A percentile compares a stretch with the other conserved stretches of the same genome.
phyloP scores from a whole-genome alignment of 2,329 filamentous ascomycete genomes.

The Epichloe glyceriae region DNA sequence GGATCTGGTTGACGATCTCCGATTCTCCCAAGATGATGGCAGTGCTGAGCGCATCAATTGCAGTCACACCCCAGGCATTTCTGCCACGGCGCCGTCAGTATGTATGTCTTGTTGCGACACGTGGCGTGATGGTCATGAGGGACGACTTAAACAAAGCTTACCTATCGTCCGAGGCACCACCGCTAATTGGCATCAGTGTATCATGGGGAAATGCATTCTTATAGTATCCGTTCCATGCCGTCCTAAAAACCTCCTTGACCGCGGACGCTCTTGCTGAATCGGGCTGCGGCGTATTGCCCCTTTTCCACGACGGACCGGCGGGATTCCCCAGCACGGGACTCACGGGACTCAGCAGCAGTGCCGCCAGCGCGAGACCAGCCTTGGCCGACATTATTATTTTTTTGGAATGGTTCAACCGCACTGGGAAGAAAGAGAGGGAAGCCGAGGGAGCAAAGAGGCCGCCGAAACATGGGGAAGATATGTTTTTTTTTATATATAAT shows the following conservation, averaged over 20 bases:
- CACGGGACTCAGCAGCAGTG: neutral
- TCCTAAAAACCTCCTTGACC: conserved; percentile 54
- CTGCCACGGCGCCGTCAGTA: conserved; percentile 25
- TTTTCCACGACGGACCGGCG: neutral
- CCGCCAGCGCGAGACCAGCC: neutral
- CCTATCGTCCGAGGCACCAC: conserved; percentile 55
- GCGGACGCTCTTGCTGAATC: neutral
- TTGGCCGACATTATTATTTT: neutral
- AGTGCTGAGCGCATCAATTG: conserved; percentile 68
- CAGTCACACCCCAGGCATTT: conserved; percentile 75
- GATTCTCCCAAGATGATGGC: conserved; percentile 63
- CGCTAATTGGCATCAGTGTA: conserved; percentile 55
- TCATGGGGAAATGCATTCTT: conserved; percentile 66
- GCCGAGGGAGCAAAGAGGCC: neutral
- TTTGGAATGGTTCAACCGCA: neutral
- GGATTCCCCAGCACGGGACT: neutral
- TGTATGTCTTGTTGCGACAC: neutral
- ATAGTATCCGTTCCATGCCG: conserved; percentile 61
- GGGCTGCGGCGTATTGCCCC: neutral
- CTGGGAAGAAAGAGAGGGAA: neutral
- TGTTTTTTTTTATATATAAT: too few species aligned
- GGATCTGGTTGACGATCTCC: conserved; percentile 56
- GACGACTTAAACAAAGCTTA: conserved; percentile 21
- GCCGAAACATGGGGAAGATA: too few species aligned
- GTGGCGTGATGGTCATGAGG: neutral